Evolutionary conservation across 176 grass and related monocot species (phyloP).

Genomic region (Zoysia pacifica): DNA sequence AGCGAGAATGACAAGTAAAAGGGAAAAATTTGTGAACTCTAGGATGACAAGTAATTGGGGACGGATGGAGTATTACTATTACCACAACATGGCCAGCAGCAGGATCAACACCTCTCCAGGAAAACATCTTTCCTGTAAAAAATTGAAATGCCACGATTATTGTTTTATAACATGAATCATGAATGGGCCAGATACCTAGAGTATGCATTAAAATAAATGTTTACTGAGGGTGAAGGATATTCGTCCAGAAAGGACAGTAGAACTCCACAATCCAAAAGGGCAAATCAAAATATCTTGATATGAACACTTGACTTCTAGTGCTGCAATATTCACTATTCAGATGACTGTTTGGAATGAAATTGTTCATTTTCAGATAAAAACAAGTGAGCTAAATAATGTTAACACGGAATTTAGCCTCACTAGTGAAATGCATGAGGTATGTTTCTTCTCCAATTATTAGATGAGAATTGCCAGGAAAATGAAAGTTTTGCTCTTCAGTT

Average conservation of each 20-base stretch:
- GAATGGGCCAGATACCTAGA: not conserved
- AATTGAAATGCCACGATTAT: not conserved
- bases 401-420: not conserved
- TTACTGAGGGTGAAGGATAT: not conserved
- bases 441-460: not conserved
- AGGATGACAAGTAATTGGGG: too few relatives aligned
- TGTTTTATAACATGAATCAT: not conserved
- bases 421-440: conserved; percentile 2
- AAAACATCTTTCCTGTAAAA: conserved; percentile 63
- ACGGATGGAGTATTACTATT: not conserved
- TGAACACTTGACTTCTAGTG: not conserved
- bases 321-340: not conserved
- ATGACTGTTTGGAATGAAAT: not conserved
- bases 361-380: not conserved
- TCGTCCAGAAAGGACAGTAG: not conserved
- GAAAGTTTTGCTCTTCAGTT: not conserved
- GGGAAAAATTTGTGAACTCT: too few relatives aligned
- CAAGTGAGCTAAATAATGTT: not conserved
- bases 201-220: not conserved
- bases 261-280: not conserved
- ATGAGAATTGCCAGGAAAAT: not conserved
- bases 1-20: too few relatives aligned
- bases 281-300: not conserved
- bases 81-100: conserved; percentile 60
- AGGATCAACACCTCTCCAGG: conserved; percentile 63